A percentile compares a stretch with the other conserved stretches of the same genome.
Conservation (phyloP, 2,329 filamentous ascomycete genomes). For the Cladosporium cucumerinum region DNA sequence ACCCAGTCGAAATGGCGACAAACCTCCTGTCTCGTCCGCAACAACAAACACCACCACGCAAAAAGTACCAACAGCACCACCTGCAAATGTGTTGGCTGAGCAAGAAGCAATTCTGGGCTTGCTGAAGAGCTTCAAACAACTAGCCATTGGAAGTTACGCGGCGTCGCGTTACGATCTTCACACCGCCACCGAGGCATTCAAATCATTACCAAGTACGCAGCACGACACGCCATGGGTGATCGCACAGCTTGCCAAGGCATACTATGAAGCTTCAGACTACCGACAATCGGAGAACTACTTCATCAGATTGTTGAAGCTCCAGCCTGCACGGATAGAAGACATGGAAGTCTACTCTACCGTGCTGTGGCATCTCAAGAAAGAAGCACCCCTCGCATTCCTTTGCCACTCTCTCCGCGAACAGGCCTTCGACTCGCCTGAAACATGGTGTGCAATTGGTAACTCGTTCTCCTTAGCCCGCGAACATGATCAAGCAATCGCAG, state of each 20-base stretch:
- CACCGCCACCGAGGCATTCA: constrained; percentile 72
- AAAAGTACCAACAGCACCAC: constrained; percentile 2
- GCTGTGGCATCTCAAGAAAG: constrained; percentile 96
- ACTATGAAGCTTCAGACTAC: constrained; percentile 88
- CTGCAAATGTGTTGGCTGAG: constrained; percentile 40
- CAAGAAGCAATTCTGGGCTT: constrained; percentile 71
- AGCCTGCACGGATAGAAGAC: constrained; percentile 80
- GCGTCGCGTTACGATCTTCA: constrained; percentile 75
- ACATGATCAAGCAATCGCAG: constrained; percentile 89
- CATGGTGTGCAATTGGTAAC: constrained; percentile 94
- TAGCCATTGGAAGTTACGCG: constrained; percentile 75
- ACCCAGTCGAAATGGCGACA: constrained; percentile 48
- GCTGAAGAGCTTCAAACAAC: constrained; percentile 75
- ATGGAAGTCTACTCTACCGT: constrained; percentile 99
- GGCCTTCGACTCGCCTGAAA: constrained; percentile 84
- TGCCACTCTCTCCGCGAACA: constrained; percentile 86
- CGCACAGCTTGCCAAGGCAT: constrained; percentile 81
- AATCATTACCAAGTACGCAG: constrained; percentile 67
- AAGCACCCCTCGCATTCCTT: constrained; percentile 86
- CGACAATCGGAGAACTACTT: constrained; percentile 84
- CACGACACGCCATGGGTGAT: constrained; percentile 92
- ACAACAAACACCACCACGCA: constrained; percentile 15
- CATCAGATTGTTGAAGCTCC: constrained; percentile 70
- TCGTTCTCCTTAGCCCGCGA: constrained; percentile 89
- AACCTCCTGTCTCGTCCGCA: constrained; percentile 37